These are phyloP conservation scores for Colletotrichum sp. DNA, from an alignment of 2,329 filamentous ascomycete species.

Conservation along the genomic window DNA sequence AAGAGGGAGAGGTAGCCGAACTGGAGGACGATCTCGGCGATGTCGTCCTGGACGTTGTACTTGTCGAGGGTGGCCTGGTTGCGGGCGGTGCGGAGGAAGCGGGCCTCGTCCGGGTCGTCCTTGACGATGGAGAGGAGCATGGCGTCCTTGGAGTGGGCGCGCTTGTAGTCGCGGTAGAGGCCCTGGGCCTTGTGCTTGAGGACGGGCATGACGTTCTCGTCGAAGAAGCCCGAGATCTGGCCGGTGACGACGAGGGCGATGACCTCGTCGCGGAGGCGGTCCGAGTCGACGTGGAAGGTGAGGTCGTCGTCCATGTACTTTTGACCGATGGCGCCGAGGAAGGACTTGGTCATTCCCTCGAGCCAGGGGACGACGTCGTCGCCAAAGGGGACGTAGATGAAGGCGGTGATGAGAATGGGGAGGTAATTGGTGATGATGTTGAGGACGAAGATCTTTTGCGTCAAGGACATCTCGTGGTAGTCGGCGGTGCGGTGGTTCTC, in stretches of 20 bases:
- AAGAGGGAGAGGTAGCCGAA: constrained; percentile 79
- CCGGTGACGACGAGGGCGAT: constrained; percentile 78
- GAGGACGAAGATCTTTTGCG: constrained; percentile 77
- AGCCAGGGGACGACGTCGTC: constrained; percentile 71
- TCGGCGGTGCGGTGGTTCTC: constrained; percentile 80
- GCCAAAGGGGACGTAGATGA: constrained; percentile 80
- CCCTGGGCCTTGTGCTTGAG: constrained; percentile 63
- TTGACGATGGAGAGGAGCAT: constrained; percentile 51
- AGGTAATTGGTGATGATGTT: constrained; percentile 84
- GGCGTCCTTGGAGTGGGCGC: constrained; percentile 40
- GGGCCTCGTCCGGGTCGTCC: constrained; percentile 67
- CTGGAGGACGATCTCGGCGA: constrained; percentile 75
- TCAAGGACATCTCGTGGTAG: constrained; percentile 71
- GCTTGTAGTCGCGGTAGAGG: constrained; percentile 47
- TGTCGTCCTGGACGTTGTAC: constrained; percentile 77
- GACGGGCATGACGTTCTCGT: constrained; percentile 74
- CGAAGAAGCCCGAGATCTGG: constrained; percentile 73
- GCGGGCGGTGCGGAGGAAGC: constrained; percentile 68
- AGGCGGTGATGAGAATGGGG: constrained; percentile 77
- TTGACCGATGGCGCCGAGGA: constrained; percentile 47
- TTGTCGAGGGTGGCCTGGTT: constrained; percentile 70
- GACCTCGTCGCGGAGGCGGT: constrained; percentile 72
- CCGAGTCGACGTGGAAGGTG: constrained; percentile 69
- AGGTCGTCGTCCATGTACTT: constrained; percentile 52
- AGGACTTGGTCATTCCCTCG: constrained; percentile 61